These are phyloP conservation scores for Lenzites betulinus DNA, from an alignment of 768 basidiomycete genomes.

Conservation along the genomic window DNA sequence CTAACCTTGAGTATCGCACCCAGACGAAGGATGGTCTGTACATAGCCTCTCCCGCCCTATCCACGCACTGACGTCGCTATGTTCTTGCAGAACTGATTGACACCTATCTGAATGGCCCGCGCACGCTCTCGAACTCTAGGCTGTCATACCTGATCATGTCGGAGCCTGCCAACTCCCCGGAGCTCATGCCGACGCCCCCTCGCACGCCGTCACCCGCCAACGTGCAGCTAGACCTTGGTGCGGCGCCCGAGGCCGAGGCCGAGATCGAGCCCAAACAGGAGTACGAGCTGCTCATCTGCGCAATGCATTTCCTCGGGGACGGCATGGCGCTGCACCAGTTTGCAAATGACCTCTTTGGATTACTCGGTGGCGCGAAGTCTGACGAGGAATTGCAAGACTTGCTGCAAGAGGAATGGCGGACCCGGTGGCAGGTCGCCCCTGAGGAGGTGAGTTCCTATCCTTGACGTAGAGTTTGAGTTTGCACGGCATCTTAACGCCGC, in stretches of 20 bases:
- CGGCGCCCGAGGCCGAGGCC: slow-evolving; percentile 22
- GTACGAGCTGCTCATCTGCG: slow-evolving; percentile 70
- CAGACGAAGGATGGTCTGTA: slow-evolving; percentile 57
- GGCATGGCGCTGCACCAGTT: slow-evolving; percentile 85
- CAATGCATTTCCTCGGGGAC: slow-evolving; percentile 82
- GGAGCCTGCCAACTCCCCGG: slow-evolving; percentile 25
- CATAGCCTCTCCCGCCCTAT: neutral
- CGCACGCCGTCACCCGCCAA: slow-evolving; percentile 32
- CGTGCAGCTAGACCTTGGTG: neutral
- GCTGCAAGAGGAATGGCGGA: slow-evolving; percentile 37
- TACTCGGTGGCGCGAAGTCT: slow-evolving; percentile 47
- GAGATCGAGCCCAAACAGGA: slow-evolving; percentile 29
- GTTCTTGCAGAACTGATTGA: slow-evolving; percentile 56
- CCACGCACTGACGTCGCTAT: neutral
- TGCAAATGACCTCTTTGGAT: slow-evolving; percentile 75
- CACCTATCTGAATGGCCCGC: slow-evolving; percentile 73
- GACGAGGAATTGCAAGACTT: slow-evolving; percentile 32
- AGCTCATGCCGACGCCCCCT: slow-evolving; percentile 35
- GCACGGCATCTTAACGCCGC: slow-evolving; percentile 5
- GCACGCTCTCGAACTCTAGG: slow-evolving; percentile 66
- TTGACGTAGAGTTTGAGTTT: neutral
- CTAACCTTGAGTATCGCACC: slow-evolving; percentile 49
- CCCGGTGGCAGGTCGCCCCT: slow-evolving; percentile 29
- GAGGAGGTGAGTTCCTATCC: slow-evolving; percentile 21
- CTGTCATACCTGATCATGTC: slow-evolving; percentile 68